Conservation (phyloP, 306 rosid species). For the Quercus rubra region DNA sequence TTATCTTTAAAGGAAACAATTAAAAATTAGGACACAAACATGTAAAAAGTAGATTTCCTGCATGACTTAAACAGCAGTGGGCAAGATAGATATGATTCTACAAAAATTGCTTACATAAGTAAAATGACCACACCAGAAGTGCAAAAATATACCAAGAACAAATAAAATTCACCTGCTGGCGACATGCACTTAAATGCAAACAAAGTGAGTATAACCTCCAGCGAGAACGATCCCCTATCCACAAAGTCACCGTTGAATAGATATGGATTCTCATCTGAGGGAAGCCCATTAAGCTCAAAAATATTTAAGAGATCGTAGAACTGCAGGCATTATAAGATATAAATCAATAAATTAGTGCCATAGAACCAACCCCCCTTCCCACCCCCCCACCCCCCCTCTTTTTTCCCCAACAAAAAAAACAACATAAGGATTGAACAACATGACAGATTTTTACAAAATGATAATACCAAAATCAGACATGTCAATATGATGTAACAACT, state of each 20-base stretch:
- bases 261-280: conserved; percentile 98
- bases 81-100: not conserved
- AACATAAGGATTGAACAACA: conserved; percentile 1
- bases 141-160: not conserved
- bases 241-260: conserved; percentile 98
- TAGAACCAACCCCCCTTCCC: not conserved
- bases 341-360: conserved; percentile 1
- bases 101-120: not conserved
- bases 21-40: not conserved
- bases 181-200: conserved; percentile 98
- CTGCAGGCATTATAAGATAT: conserved; percentile 51
- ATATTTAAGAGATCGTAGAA: conserved; percentile 90
- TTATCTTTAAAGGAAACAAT: not conserved
- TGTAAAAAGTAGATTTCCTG: not conserved
- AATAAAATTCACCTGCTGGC: conserved; percentile 71
- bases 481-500: not conserved
- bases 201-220: conserved; percentile 95
- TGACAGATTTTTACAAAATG: conserved; percentile 1
- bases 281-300: conserved; percentile 99
- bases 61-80: not conserved
- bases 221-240: conserved; percentile 95
- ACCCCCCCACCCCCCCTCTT: too few relatives aligned
- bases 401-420: not conserved
- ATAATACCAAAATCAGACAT: not conserved
- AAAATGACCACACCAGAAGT: not conserved